Conservation (phyloP, 495 filamentous ascomycete genomes). For the Talaromyces borbonicus region DNA sequence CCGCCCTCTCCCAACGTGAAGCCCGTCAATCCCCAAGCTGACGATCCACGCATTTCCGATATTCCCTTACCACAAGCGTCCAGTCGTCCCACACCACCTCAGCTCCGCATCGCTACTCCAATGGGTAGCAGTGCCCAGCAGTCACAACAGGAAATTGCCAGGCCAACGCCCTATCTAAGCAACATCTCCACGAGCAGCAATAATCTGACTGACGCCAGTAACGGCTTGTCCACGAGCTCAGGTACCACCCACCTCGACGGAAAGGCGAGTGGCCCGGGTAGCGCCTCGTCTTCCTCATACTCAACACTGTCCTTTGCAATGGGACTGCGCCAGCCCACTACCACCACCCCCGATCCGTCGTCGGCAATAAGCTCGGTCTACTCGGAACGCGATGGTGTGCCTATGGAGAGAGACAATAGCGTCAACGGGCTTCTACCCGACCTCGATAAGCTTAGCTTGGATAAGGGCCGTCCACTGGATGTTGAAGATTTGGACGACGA, state of each 20-base stretch:
- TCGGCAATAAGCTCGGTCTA: constrained; percentile 80
- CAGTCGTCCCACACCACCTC: constrained; percentile 51
- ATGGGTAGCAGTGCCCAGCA: constrained; percentile 63
- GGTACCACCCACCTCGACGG: constrained; percentile 59
- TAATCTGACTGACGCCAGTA: constrained; percentile 21
- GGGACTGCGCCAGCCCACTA: constrained; percentile 46
- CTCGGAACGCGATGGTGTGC: constrained; percentile 55
- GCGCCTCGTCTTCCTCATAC: constrained; percentile 74
- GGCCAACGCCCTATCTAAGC: not conserved
- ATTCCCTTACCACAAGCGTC: constrained; percentile 26
- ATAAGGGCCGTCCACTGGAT: constrained; percentile 72
- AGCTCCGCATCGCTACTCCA: constrained; percentile 72
- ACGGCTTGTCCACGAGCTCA: constrained; percentile 48
- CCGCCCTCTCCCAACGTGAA: constrained; percentile 73
- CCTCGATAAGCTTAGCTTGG: constrained; percentile 63
- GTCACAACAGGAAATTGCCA: constrained; percentile 43
- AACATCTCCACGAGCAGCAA: not conserved
- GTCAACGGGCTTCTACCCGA: constrained; percentile 55
- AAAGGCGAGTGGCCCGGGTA: constrained; percentile 63
- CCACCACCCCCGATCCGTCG: constrained; percentile 70
- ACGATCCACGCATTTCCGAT: constrained; percentile 24
- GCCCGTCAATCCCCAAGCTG: constrained; percentile 38
- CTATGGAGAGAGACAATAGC: constrained; percentile 70
- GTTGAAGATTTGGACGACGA: constrained; percentile 92
- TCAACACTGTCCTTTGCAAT: constrained; percentile 67